A percentile compares a stretch with the other conserved stretches of the same genome.
These are phyloP conservation scores for Arachis hypogaea DNA, from an alignment of 306 rosid genomes.

Conservation along the genomic window DNA sequence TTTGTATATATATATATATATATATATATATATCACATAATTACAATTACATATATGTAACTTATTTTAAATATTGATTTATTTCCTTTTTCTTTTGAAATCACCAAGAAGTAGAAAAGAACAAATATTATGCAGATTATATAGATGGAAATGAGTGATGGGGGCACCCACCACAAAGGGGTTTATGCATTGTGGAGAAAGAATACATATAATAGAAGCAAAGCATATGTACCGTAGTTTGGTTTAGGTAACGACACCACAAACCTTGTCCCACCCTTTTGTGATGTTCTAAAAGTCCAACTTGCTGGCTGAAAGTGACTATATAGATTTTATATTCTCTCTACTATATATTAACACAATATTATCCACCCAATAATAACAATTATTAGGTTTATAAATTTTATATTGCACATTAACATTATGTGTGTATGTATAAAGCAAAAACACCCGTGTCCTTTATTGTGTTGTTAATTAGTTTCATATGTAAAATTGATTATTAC, in stretches of 20 bases:
- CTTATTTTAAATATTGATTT: too few species aligned
- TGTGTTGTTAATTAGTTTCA: background rate
- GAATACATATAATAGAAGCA: constrained; percentile 35
- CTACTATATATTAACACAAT: background rate
- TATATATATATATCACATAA: too few species aligned
- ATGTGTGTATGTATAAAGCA: too few species aligned
- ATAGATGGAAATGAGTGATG: background rate
- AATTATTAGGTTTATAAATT: constrained; percentile 2
- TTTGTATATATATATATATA: too few species aligned
- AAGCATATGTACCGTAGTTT: constrained; percentile 40
- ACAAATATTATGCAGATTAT: constrained; percentile 20
- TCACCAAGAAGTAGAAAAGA: background rate
- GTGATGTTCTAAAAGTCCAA: constrained; percentile 11
- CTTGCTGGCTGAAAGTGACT: constrained; percentile 33
- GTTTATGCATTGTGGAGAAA: constrained; percentile 28
- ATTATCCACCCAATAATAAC: background rate
- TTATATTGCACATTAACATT: background rate
- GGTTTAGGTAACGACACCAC: constrained; percentile 31
- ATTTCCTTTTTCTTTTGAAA: background rate
- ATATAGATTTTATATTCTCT: constrained; percentile 31
- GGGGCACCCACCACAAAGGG: constrained; percentile 35
- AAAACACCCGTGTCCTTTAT: background rate
- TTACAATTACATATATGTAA: too few species aligned
- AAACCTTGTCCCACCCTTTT: constrained; percentile 9
- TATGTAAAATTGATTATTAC: background rate